These are phyloP conservation scores for Xylariaceae sp. DNA, from an alignment of 2,329 filamentous ascomycete genomes.

Conservation along the genomic window DNA sequence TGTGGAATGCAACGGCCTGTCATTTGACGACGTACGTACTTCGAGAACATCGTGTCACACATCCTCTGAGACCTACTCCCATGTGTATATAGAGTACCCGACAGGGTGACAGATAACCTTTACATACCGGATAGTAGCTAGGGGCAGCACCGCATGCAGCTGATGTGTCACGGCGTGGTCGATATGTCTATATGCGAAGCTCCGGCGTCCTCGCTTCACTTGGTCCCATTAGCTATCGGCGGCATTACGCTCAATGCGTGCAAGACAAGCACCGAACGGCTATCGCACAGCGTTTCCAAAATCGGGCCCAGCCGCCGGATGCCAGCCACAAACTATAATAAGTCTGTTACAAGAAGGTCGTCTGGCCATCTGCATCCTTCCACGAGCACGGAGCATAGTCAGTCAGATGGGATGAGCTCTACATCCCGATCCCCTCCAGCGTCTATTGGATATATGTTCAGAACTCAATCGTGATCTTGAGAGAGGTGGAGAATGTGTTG, in stretches of 20 bases:
- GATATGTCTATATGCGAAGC: no score
- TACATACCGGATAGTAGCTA: no score
- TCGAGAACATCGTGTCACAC: constrained; percentile 11
- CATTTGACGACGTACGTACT: constrained; percentile 11
- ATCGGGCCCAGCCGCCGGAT: constrained; percentile 14
- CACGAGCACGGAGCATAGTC: background rate
- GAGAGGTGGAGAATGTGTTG: background rate
- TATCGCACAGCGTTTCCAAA: constrained; percentile 11
- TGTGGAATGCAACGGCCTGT: constrained; percentile 11
- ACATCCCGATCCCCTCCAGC: constrained; percentile 2
- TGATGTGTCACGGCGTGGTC: background rate
- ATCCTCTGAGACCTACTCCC: background rate
- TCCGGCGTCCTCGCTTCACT: background rate
- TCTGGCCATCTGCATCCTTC: background rate
- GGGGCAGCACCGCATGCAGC: background rate
- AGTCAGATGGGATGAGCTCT: constrained; percentile 8
- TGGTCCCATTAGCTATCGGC: background rate
- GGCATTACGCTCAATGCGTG: background rate
- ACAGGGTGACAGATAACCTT: background rate
- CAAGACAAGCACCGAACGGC: constrained; percentile 14
- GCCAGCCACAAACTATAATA: constrained; percentile 23
- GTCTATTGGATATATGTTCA: constrained; percentile 5
- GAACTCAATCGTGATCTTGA: constrained; percentile 3
- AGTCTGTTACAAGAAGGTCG: constrained; percentile 3
- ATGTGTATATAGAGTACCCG: background rate